These are phyloP conservation scores for Nakataea oryzae DNA, from an alignment of 2,329 filamentous ascomycete species.

Conservation along the genomic window DNA sequence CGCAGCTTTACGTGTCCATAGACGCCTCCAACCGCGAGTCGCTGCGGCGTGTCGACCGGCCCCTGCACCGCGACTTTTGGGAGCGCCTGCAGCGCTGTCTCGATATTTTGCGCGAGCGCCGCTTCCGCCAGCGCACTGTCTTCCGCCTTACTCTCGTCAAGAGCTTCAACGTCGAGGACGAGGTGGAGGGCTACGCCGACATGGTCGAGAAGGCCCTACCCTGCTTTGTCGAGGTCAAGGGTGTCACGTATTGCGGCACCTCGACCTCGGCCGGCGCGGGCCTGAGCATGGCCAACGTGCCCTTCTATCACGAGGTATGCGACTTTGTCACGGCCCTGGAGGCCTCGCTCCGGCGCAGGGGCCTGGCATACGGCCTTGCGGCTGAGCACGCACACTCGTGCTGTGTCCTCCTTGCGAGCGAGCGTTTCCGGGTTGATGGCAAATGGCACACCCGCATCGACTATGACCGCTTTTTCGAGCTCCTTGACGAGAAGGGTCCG, in stretches of 20 bases:
- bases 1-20: constrained; percentile 92
- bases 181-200: constrained; percentile 80
- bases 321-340: constrained; percentile 73
- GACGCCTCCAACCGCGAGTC: constrained; percentile 87
- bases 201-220: constrained; percentile 79
- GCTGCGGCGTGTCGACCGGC: constrained; percentile 79
- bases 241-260: constrained; percentile 93
- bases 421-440: constrained; percentile 64
- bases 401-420: constrained; percentile 77
- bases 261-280: constrained; percentile 74
- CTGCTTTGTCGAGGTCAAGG: constrained; percentile 92
- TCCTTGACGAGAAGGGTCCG: constrained; percentile 58
- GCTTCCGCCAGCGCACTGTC: constrained; percentile 81
- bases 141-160: constrained; percentile 94
- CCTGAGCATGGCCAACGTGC: constrained; percentile 93
- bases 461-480: constrained; percentile 78
- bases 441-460: constrained; percentile 90
- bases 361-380: constrained; percentile 78
- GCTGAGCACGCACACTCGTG: constrained; percentile 94
- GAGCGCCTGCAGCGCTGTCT: constrained; percentile 87
- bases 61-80: constrained; percentile 94
- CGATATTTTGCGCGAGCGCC: constrained; percentile 75
- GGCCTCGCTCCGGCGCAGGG: constrained; percentile 54
- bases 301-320: constrained; percentile 85
- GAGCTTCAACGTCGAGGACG: constrained; percentile 94